Base-by-base conservation (phyloP, 257 asterid species). In the Solanum sejunctum region DNA sequence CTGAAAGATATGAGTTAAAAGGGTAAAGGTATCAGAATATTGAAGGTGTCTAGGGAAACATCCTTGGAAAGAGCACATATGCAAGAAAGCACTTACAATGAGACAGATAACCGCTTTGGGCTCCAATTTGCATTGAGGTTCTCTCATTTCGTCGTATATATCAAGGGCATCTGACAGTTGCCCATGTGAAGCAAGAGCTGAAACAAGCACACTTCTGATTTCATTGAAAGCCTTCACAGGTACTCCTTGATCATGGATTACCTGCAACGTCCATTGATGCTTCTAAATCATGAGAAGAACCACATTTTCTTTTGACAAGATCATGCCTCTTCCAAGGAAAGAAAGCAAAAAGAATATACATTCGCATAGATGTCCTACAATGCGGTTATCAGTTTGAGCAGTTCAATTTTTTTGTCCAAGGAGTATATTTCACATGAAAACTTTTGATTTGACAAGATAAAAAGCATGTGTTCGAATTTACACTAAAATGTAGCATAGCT, bases 141-240 rank as follows among this genome's bases (percentile, higher is more conserved):
- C 87, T 88, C 90, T 93, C 85, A 92, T 92, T 88, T 93, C 96
- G 88, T 91, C 93, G 73, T 93, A 93, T 70, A 95, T 47, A 43
- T 86, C 66, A 80, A 94, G 92, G 83, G 99, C 99, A 86, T 88
- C 93, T 82, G 96, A 87, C 56, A 92, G 58, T 87, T 92, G 91
- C 71, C 97, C 98, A 21, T 93, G 93, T 55, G 96, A 90, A 83
- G 99, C 98, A 91, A 97, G 97, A 85, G 98, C 98, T 16, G 93
- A 91, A 80, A 94, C 89, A 67, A 95, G 95, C 86, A 83, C 96
- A 87, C 93, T 87, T 90, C 88, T 94, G 84, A 95, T 83, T 82
- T 91, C 96, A 87, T 89, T 92, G 66, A 90, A 88, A 91, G 85
- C 58, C 92, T 93, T 92, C 36, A 60, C 89, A 28, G 90, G 93